These are phyloP conservation scores for Pseudoperonospora humuli DNA, from an alignment of 352 stramenopile genomes.

Conservation along the genomic window DNA sequence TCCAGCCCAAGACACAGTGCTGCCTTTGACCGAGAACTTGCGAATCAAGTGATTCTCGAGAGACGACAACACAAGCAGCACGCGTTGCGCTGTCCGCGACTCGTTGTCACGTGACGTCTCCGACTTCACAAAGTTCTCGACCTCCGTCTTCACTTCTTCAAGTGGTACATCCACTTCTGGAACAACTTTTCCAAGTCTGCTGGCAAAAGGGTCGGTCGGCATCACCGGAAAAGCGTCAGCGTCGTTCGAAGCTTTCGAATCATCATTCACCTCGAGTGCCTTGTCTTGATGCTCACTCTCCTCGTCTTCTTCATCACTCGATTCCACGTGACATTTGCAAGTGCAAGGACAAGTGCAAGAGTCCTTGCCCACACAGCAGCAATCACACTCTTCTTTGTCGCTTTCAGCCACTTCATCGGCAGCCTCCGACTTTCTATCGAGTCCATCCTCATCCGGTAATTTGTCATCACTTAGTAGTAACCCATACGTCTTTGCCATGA, in stretches of 20 bases:
- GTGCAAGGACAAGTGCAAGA: constrained; percentile 44
- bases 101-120: constrained; percentile 8
- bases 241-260: not conserved
- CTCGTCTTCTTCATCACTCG: constrained; percentile 42
- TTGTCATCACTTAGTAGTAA: constrained; percentile 68
- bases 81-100: constrained; percentile 20
- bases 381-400: constrained; percentile 73
- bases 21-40: constrained; percentile 14
- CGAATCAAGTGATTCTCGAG: constrained; percentile 24
- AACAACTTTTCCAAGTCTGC: constrained; percentile 9
- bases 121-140: constrained; percentile 21
- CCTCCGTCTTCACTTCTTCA: constrained; percentile 24
- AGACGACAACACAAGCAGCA: constrained; percentile 32
- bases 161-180: constrained; percentile 12
- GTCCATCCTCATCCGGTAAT: constrained; percentile 29
- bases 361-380: constrained; percentile 56
- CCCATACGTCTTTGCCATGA: constrained; percentile 80
- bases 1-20: constrained; percentile 13
- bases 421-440: constrained; percentile 1
- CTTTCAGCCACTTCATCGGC: constrained; percentile 18
- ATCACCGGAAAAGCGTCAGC: constrained; percentile 15
- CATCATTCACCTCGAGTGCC: not conserved
- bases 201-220: constrained; percentile 13
- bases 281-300: constrained; percentile 3
- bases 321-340: constrained; percentile 67